These are phyloP conservation scores for Penicillium antarcticum DNA, from an alignment of 495 filamentous ascomycete genomes.

Conservation along the genomic window DNA sequence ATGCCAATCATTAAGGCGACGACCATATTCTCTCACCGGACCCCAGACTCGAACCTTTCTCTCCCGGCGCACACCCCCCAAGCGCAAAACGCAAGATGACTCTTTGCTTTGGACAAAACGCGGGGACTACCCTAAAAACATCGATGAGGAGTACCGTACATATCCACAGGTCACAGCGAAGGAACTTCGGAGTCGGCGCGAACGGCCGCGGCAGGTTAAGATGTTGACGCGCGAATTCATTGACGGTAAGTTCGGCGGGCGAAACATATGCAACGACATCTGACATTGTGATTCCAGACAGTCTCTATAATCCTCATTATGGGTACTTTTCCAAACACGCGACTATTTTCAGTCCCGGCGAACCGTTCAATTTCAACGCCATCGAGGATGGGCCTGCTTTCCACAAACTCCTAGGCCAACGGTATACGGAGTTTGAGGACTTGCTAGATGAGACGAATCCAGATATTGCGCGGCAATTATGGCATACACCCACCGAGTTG, in stretches of 20 bases:
- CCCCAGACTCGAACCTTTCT: slow-evolving; percentile 43
- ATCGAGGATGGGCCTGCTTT: slow-evolving; percentile 84
- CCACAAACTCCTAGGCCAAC: slow-evolving; percentile 64
- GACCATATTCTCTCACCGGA: slow-evolving; percentile 23
- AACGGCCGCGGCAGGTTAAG: slow-evolving; percentile 84
- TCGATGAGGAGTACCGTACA: slow-evolving; percentile 68
- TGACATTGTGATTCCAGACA: slow-evolving; percentile 55
- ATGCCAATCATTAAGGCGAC: slow-evolving; percentile 55
- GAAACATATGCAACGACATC: not conserved
- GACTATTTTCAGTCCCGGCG: slow-evolving; percentile 89
- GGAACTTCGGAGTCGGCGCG: slow-evolving; percentile 62
- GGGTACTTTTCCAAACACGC: slow-evolving; percentile 98
- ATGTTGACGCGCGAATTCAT: slow-evolving; percentile 98
- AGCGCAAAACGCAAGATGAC: slow-evolving; percentile 31
- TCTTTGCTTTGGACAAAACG: slow-evolving; percentile 72
- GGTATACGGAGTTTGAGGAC: slow-evolving; percentile 90
- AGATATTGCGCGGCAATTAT: slow-evolving; percentile 83
- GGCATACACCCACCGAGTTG: slow-evolving; percentile 97
- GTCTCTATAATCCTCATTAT: slow-evolving; percentile 94
- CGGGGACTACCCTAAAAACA: slow-evolving; percentile 68
- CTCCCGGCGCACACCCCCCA: slow-evolving; percentile 28
- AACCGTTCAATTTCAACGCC: slow-evolving; percentile 85
- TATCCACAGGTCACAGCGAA: slow-evolving; percentile 85
- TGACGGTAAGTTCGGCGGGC: slow-evolving; percentile 60
- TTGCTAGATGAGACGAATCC: slow-evolving; percentile 64